Percentiles rank a stretch among this genome's conserved stretches.
Evolutionary conservation across 2,329 filamentous ascomycete genomes (phyloP).

Genomic region (Tolypocladium nubicola): DNA sequence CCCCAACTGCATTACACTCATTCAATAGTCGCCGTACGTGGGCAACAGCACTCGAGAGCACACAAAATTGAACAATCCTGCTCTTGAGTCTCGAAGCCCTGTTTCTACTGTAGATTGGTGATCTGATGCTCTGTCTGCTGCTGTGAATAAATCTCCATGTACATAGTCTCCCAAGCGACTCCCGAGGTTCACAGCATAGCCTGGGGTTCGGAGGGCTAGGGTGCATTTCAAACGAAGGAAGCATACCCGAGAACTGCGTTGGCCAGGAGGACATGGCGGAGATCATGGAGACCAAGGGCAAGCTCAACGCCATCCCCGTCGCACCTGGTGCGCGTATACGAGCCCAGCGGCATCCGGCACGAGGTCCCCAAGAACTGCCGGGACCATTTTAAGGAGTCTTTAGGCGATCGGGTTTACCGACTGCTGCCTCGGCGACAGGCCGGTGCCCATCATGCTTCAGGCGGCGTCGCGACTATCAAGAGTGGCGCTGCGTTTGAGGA

Average conservation of each 20-base stretch:
- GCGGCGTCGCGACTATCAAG: conserved; percentile 48
- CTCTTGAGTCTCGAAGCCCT: background rate
- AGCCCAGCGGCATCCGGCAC: conserved; percentile 34
- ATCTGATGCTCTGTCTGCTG: background rate
- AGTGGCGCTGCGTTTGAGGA: conserved; percentile 53
- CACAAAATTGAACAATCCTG: background rate
- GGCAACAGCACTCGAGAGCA: background rate
- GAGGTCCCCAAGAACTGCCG: conserved; percentile 54
- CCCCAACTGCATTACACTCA: background rate
- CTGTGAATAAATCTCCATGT: too few species aligned
- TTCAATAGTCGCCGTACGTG: background rate
- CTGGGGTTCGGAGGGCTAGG: too few species aligned
- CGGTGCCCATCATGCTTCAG: conserved; percentile 43
- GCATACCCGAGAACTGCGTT: too few species aligned
- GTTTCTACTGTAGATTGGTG: background rate
- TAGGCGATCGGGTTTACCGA: conserved; percentile 53
- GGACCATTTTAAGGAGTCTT: conserved; percentile 53
- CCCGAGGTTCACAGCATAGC: background rate
- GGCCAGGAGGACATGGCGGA: conserved; percentile 54
- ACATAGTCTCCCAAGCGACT: background rate
- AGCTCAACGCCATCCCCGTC: conserved; percentile 49
- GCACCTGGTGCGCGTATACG: conserved; percentile 44
- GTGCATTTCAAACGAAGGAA: too few species aligned
- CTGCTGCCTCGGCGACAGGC: conserved; percentile 42
- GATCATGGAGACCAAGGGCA: conserved; percentile 56